Evolutionary conservation across 1,139 yeast genomes (phyloP).

Genomic region (Scheffersomyces quercinus): DNA sequence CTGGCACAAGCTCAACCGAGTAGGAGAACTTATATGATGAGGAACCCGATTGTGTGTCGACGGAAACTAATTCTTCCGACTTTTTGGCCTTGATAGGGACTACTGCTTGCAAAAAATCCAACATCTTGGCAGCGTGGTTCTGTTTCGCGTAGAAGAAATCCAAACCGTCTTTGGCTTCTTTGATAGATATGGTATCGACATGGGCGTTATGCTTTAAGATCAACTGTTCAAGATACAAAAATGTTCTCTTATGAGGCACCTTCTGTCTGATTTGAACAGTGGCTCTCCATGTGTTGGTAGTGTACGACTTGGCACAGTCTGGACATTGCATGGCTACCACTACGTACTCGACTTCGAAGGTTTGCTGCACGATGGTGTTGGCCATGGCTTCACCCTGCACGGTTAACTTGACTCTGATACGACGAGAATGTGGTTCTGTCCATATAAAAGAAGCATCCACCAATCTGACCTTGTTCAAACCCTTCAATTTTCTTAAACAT

Average conservation of each 20-base stretch:
- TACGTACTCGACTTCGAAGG: slow-evolving; percentile 91
- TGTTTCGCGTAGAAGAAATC: slow-evolving; percentile 89
- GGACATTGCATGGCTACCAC: slow-evolving; percentile 98
- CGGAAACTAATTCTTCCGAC: slow-evolving; percentile 89
- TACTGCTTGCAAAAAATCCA: slow-evolving; percentile 83
- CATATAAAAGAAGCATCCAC: slow-evolving; percentile 94
- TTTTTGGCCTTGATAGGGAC: slow-evolving; percentile 85
- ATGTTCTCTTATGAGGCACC: slow-evolving; percentile 95
- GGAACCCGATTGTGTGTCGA: slow-evolving; percentile 89
- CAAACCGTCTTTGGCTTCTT: slow-evolving; percentile 90
- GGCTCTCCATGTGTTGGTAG: slow-evolving; percentile 97
- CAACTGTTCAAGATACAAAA: slow-evolving; percentile 90
- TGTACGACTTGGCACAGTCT: slow-evolving; percentile 95
- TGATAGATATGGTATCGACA: slow-evolving; percentile 88
- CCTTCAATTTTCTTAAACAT: slow-evolving; percentile 84
- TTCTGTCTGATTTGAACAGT: slow-evolving; percentile 96
- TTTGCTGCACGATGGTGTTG: slow-evolving; percentile 90
- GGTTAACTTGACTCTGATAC: slow-evolving; percentile 85
- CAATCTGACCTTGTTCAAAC: slow-evolving; percentile 82
- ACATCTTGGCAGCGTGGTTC: slow-evolving; percentile 91
- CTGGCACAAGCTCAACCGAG: slow-evolving; percentile 94
- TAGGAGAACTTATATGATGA: slow-evolving; percentile 87
- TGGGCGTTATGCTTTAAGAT: slow-evolving; percentile 94
- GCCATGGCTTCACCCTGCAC: slow-evolving; percentile 97
- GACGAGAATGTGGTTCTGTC: slow-evolving; percentile 99